A percentile compares a stretch with the other conserved stretches of the same genome.
Conservation (phyloP, 73 alveolate genomes). For the Paraurostyla sp. region DNA sequence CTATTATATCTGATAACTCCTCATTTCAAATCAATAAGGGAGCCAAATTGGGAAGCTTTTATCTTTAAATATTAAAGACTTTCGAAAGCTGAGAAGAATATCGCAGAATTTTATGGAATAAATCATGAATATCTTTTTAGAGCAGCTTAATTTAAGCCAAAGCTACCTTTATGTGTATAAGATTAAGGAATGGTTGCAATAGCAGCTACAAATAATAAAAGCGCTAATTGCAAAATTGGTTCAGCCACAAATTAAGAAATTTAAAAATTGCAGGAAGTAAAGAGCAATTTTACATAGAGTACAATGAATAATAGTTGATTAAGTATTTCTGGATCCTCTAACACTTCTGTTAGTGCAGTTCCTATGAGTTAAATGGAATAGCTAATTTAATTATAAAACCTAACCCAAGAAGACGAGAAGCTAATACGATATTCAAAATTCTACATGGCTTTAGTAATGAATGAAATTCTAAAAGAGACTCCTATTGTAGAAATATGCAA, state of each 20-base stretch:
- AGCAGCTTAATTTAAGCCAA: conserved; percentile 43
- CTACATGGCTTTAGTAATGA: conserved; percentile 67
- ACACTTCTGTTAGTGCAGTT: background rate
- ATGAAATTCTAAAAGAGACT: conserved; percentile 75
- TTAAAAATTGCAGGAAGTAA: background rate
- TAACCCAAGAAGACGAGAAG: conserved; percentile 18
- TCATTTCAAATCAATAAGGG: conserved; percentile 52
- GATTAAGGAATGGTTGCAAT: background rate
- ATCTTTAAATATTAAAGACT: conserved; percentile 7
- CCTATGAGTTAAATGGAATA: conserved; percentile 39
- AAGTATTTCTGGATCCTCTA: background rate
- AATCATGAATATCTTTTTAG: conserved; percentile 41
- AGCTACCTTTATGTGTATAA: background rate
- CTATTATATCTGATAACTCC: conserved; percentile 64
- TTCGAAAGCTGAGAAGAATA: conserved; percentile 49
- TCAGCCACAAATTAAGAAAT: background rate
- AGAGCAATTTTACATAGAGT: background rate
- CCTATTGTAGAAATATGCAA: conserved; percentile 64
- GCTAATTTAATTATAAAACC: conserved; percentile 1
- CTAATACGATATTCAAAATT: conserved; percentile 60
- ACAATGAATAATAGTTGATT: background rate
- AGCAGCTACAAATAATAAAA: background rate
- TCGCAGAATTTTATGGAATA: conserved; percentile 60
- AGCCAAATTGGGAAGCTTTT: conserved; percentile 75
- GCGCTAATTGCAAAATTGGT: background rate